Evolutionary conservation across 148 eudicot species (phyloP), one percentile per base, ranked within the genome.

Genomic region (Rhododendron henanense): DNA sequence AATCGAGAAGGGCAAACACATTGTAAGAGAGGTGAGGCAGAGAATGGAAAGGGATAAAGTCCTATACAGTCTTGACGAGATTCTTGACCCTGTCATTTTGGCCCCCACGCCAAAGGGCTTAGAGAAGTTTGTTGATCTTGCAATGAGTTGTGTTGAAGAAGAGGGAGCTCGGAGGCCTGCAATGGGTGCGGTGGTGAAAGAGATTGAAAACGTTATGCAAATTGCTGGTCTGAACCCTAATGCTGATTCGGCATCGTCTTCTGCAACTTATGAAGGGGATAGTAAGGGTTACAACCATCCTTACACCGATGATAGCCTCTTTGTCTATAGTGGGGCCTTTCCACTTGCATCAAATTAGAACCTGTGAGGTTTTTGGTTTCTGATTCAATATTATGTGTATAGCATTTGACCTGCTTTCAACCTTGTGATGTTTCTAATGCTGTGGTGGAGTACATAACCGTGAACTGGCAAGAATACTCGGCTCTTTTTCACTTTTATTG

Each of bases 131-230:
- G 92, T 93, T 82, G 93, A 90, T 83, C 65, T 94, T 57, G 94
- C 98, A 57, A 21, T 96, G 90, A 90, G 87, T n/a, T 96, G 98
- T 74, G 92, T 91, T n/a, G 89, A 92, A 63, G 98, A 96, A 78
- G 25, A 91, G 4, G 93, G 93, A 61, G 50, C 78, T 57, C 85
- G 57, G 44, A 90, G 97, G 82, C 98, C 98, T 28, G 75, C 88
- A 57, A 94, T 93, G 97, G 91, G 96, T 8, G 96, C 92, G 63
- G 96, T 92, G 35, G 93, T 94, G 21, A 94, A 91, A 92, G 94
- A 93, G 90, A 88, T 95, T 7, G 98, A 95, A 85, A 85, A 65
- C 48, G 87, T 94, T 45, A 57, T 95, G 92, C 87, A 90, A 88
- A 83, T 91, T 5, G 93, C 93, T 0, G 97, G 98, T 16, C 13